Evolutionary conservation across 2,329 filamentous ascomycete genomes (phyloP), one percentile per base, ranked within the genome.

Genomic region (Fusarium sp.): DNA sequence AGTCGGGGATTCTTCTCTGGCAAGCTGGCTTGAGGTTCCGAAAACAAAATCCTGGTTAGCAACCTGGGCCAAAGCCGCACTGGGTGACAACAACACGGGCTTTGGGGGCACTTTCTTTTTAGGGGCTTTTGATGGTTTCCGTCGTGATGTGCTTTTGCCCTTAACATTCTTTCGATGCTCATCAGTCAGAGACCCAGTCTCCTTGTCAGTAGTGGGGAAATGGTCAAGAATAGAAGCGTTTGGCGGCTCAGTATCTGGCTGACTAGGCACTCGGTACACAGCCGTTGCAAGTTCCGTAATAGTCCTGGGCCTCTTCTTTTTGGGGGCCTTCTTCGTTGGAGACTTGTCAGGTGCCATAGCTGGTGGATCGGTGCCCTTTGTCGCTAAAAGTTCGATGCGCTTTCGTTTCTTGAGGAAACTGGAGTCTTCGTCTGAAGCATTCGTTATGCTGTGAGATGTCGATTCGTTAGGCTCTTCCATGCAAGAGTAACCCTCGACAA

Each of bases 21-120:
- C 92, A 30, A 97, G 83, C 80, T 97, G 94, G 80, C 94, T 97
- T 3, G 93, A 95, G 1, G 94, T 96, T 3, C 94, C 94, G 82
- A 97, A 97, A 0, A 97, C 83, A 78, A 95, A 93, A 68, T 95
- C 90, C 79, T 96, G 94, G 3, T 88, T 85, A 7, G 89, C 86
- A 20, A 93, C 88, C 74, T 92, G 88, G 59, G 88, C 88, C 48
- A 92, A 82, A 4, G 94, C 94, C 30, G 92, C 88, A 54, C 84
- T 85, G 1, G 94, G 94, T 2, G 93, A 94, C 17, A 94, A 84
- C 5, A 97, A 80, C 24, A 88, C 81, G 47, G 85, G 84, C 26
- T 85, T 84, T n/a, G 85, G 83, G 4, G 78, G 78, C 50, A 74
- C 68, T 74, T 83, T 87, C 79, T 83, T 83, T 66, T 84, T 87